Conservation (phyloP, 108 stramenopile species). For the Chaetoceros tenuissimus region DNA sequence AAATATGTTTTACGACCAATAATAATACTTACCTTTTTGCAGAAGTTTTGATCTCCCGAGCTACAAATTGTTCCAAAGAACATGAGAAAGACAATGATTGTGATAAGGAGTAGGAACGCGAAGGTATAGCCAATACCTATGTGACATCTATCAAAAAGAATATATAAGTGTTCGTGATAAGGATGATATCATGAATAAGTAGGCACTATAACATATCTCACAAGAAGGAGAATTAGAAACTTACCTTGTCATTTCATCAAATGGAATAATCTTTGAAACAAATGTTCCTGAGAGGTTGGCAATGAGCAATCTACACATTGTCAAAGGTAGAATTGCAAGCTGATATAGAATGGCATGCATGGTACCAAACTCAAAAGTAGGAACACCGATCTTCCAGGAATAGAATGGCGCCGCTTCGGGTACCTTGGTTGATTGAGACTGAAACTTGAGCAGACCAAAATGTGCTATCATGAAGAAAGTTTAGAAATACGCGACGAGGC, state of each 20-base stretch:
- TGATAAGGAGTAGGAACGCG: conserved; percentile 21
- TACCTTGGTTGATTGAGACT: conserved; percentile 19
- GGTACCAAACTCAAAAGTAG: conserved; percentile 37
- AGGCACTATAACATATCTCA: too few relatives aligned
- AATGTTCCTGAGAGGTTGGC: conserved; percentile 12
- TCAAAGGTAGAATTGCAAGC: conserved; percentile 38
- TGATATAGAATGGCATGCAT: conserved; percentile 50
- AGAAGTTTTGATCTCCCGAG: conserved; percentile 31
- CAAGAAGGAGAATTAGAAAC: too few relatives aligned
- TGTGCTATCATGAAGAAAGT: too few relatives aligned
- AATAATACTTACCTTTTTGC: too few relatives aligned
- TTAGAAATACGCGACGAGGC: too few relatives aligned
- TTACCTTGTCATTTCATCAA: conserved; percentile 19
- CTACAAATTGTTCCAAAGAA: conserved; percentile 25
- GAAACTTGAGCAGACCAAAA: conserved; percentile 30
- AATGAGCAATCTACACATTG: conserved; percentile 32
- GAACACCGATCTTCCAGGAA: conserved; percentile 28
- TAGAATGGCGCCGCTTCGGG: conserved; percentile 23
- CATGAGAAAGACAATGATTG: conserved; percentile 36
- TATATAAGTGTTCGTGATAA: too few relatives aligned
- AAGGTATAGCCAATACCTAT: conserved; percentile 36
- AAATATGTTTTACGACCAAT: too few relatives aligned
- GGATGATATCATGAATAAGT: too few relatives aligned
- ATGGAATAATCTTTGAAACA: conserved; percentile 22
- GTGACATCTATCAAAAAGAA: too few relatives aligned